Evolutionary conservation across 2,329 filamentous ascomycete genomes (phyloP), one percentile per base, ranked within the genome.

Genomic region (Podosphaera xanthii): DNA sequence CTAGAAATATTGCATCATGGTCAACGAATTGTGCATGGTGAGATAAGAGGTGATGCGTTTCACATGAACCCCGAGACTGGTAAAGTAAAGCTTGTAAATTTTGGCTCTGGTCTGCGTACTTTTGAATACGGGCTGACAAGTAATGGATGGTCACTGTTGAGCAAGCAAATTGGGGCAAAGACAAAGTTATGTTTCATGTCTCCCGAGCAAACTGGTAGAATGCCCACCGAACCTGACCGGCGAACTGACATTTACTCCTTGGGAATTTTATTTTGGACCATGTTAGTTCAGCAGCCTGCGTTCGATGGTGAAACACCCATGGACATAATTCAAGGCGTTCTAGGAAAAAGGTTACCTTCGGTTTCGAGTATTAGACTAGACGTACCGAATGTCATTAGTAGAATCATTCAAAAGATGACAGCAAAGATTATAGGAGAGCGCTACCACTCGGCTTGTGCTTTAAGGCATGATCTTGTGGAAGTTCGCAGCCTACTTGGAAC

Each of bases 191-290:
- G 90, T 58, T 96, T 88, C 68, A 94, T 96, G 68, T 91, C 88
- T 54, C 90, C 91, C 0, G 91, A 97, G 69, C 91, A 96, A 73
- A 96, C 91, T 1, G 91, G 91, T 12, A 83, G 91, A 30, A 85
- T 96, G 78, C 87, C 89, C 2, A 88, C 86, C 3, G 89, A 95
- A 70, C 91, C 91, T 1, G 90, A 96, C 70, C 87, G 81, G 52
- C 81, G 91, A 49, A 96, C 90, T 10, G 91, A 97, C 69, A 94
- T 96, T 44, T 96, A 96, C 72, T 90, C 87, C 0, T 74, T 96
- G 0, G 91, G 91, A 2, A 82, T 96, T 42, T 71, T 96, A 1
- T 91, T 95, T 69, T 96, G 88, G 84, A 86, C 80, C 7, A 79
- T 94, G 66, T 74, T 94, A 53, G 86, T 86, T 1, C 87, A 89